phyloP scores from a whole-genome alignment of 768 basidiomycete genomes.

The Russula vinacea region DNA sequence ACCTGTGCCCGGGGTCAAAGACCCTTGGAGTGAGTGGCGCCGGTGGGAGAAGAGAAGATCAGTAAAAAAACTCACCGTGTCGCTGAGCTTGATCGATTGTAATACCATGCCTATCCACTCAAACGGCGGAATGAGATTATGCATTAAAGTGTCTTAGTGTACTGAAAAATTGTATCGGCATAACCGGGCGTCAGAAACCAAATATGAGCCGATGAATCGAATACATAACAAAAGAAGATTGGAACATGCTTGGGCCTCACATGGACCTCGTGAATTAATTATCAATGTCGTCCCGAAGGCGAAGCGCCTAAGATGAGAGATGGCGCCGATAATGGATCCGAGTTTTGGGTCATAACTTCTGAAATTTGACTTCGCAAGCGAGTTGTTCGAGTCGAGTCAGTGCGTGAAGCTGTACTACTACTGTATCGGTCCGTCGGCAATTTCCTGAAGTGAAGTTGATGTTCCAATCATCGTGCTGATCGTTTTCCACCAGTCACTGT shows the following conservation, averaged over 20 bases:
- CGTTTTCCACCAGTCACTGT: no score
- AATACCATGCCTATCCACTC: background rate
- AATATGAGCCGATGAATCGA: no score
- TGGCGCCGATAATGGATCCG: background rate
- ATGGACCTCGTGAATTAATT: background rate
- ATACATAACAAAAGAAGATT: no score
- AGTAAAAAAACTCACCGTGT: background rate
- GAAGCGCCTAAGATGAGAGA: no score
- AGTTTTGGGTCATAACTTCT: background rate
- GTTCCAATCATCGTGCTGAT: no score
- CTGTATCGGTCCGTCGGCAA: background rate
- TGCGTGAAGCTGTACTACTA: no score
- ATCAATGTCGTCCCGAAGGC: background rate
- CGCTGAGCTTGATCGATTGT: background rate
- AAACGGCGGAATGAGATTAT: background rate
- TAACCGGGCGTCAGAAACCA: background rate
- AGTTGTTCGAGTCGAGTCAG: background rate
- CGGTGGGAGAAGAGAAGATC: background rate
- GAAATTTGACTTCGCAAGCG: background rate
- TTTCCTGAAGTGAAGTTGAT: background rate
- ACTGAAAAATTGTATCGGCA: background rate
- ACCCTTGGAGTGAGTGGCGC: background rate
- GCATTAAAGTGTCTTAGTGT: background rate
- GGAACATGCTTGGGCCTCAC: slow-evolving; percentile 7
- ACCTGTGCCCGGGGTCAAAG: background rate